phyloP scores from a whole-genome alignment of 73 alveolate genomes.

The Breviolum minutum region DNA sequence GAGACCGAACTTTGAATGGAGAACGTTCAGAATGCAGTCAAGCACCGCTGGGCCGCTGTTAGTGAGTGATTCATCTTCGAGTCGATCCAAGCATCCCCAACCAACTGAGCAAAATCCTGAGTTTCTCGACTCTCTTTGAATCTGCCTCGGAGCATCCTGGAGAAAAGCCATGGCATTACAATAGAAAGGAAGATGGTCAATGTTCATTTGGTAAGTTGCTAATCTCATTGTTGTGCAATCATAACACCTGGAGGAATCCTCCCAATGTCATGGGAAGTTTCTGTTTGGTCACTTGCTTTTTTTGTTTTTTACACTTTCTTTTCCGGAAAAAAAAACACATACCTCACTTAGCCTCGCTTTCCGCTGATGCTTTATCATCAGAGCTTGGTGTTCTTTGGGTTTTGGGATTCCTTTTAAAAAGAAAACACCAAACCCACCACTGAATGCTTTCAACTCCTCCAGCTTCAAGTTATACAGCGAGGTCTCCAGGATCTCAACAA shows the following conservation, averaged over 20 bases:
- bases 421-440: too few relatives aligned
- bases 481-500: constrained; percentile 73
- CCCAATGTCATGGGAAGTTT: neutral
- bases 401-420: too few relatives aligned
- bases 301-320: neutral
- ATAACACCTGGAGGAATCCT: neutral
- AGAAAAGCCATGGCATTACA: too few relatives aligned
- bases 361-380: too few relatives aligned
- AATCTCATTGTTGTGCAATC: neutral
- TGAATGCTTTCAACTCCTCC: neutral
- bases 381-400: too few relatives aligned
- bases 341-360: neutral
- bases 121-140: constrained; percentile 40
- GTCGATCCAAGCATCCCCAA: too few relatives aligned
- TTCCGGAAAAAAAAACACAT: neutral
- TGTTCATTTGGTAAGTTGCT: neutral
- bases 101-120: too few relatives aligned
- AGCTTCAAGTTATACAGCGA: constrained; percentile 56
- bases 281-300: neutral
- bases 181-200: neutral
- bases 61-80: too few relatives aligned
- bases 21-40: too few relatives aligned
- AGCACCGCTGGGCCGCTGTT: too few relatives aligned
- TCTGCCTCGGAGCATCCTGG: constrained; percentile 84
- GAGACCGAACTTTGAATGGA: too few relatives aligned